Evolutionary conservation across 805 yeast species (phyloP).

Genomic region (Candida glaebosa): DNA sequence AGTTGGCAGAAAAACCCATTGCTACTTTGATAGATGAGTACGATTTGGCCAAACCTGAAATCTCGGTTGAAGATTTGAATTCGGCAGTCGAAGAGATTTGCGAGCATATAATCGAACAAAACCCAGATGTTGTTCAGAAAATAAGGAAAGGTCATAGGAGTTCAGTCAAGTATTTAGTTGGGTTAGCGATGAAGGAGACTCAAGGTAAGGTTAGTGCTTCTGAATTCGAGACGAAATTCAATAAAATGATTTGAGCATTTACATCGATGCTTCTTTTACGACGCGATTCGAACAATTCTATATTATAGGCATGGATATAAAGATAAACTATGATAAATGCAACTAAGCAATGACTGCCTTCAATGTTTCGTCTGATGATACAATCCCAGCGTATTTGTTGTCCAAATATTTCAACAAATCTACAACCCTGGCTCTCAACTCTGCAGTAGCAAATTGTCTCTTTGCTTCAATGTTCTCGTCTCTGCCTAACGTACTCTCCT

Average conservation of each 20-base stretch:
- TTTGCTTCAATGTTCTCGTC: slow-evolving; percentile 75
- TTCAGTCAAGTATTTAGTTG: slow-evolving; percentile 75
- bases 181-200: slow-evolving; percentile 76
- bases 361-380: slow-evolving; percentile 48
- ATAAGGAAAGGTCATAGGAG: slow-evolving; percentile 57
- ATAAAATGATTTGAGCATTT: slow-evolving; percentile 14
- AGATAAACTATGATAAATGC: slow-evolving; percentile 1
- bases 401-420: slow-evolving; percentile 73
- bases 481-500: slow-evolving; percentile 79
- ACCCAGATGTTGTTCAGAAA: slow-evolving; percentile 55
- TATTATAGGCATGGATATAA: background rate
- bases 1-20: slow-evolving; percentile 32
- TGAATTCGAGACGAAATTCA: slow-evolving; percentile 23
- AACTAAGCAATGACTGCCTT: slow-evolving; percentile 34
- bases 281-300: background rate
- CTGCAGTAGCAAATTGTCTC: slow-evolving; percentile 75
- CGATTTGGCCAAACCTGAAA: slow-evolving; percentile 38
- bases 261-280: background rate
- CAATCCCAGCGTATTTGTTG: slow-evolving; percentile 58
- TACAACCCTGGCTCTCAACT: slow-evolving; percentile 59
- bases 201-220: slow-evolving; percentile 57
- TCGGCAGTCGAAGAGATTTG: slow-evolving; percentile 42
- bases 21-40: slow-evolving; percentile 49
- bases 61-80: slow-evolving; percentile 28
- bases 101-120: slow-evolving; percentile 36